These are phyloP conservation scores for Kodamaea arcana DNA, from an alignment of 1,139 yeast species.

Conservation along the genomic window DNA sequence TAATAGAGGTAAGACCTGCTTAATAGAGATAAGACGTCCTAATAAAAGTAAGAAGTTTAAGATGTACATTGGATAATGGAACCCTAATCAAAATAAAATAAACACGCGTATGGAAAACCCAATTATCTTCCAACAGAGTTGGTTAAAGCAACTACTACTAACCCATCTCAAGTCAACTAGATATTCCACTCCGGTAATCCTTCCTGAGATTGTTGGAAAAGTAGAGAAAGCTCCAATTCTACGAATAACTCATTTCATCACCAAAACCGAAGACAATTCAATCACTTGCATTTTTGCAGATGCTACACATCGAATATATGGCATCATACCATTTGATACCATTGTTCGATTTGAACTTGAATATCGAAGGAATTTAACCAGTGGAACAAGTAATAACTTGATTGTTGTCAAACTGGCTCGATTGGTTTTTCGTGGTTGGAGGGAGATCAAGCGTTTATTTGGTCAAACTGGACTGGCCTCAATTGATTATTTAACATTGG, in stretches of 20 bases:
- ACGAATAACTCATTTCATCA: constrained; percentile 25
- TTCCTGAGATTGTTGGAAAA: constrained; percentile 3
- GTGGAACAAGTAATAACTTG: constrained; percentile 21
- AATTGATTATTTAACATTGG: constrained; percentile 20
- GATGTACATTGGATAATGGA: too few relatives aligned
- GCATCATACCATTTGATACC: constrained; percentile 25
- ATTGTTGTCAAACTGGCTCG: constrained; percentile 24
- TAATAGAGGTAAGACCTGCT: too few relatives aligned
- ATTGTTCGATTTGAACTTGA: constrained; percentile 27
- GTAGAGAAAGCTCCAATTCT: constrained; percentile 20
- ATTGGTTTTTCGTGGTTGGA: constrained; percentile 18
- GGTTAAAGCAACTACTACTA: constrained; percentile 17
- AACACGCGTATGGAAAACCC: constrained; percentile 18
- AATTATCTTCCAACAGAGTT: constrained; percentile 19
- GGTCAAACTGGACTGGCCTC: not conserved
- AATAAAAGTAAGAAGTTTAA: too few relatives aligned
- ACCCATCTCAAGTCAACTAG: constrained; percentile 5
- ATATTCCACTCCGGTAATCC: constrained; percentile 6
- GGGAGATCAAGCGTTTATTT: constrained; percentile 3
- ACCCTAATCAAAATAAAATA: too few relatives aligned
- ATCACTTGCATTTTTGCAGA: constrained; percentile 32
- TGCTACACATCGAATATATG: constrained; percentile 27
- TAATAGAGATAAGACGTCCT: too few relatives aligned
- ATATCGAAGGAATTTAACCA: constrained; percentile 31
- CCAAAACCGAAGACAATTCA: constrained; percentile 16